Evolutionary conservation across 192 early-diverging fungal species (phyloP), one percentile per base, ranked within the genome.

Genomic region (Borealophlyctis nickersoniae): DNA sequence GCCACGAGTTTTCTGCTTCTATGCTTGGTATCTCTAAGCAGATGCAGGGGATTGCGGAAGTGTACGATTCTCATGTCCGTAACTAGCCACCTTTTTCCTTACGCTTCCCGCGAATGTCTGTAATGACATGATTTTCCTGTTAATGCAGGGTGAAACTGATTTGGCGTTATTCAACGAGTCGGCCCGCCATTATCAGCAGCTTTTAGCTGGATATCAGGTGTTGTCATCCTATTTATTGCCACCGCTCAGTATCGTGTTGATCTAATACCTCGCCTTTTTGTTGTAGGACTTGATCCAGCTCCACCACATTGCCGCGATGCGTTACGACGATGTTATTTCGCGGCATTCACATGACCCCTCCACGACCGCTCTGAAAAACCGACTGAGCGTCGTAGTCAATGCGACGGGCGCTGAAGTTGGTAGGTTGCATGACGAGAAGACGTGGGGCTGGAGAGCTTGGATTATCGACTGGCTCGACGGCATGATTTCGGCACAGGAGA

Each of bases 1-100:
- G 66, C 35, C 66, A 67, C 35, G 66, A 67, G 33, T 67, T 67
- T 51, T 67, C 66, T 27, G 30, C 26, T 33, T 61, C 66, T 9
- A 26, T 67, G 32, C 51, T 67, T 22, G 51, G 39, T 3, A 49
- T 67, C 2, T 67, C 66, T 1, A 67, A 67, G 58, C 66, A 67
- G 22, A 39, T 67, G 7, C 26, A 60, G 16, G 66, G 66, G 22
- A 49, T 67, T 45, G 56, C 66, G 22, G 31, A 60, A 2, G 27
- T 29, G 16, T 60, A 60, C 35, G 66, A 60, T 28, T 9, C 23
- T 9, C 66, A 67, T 52, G 66, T 67, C 24, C 16, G 62, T 63
- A 27, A 9, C n/a, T 59, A 2, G 16, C 26, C 36, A 19, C 30
- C 57, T 11, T 1, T 39, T 49, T 39, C 1, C 16, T 3, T 5